Evolutionary conservation across 768 basidiomycete species (phyloP), one percentile per base, ranked within the genome.

Genomic region (Pleurotus giganteus): DNA sequence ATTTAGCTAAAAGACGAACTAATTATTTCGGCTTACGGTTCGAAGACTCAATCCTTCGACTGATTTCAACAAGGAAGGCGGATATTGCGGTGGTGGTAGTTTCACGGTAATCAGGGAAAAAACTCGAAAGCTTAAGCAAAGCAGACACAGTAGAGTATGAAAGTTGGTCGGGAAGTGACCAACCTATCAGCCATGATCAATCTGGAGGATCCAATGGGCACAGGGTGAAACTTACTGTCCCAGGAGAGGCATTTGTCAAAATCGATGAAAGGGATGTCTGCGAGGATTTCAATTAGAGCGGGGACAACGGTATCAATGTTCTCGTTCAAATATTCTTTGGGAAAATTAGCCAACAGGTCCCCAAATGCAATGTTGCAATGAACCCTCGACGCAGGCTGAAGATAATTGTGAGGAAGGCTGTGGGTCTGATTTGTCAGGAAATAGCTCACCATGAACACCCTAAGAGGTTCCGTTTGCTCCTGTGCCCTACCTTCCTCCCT

Each of bases 301-400:
- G 81, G 76, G 41, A 90, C 70, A 19, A 87, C 61, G 15, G 74
- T 75, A 59, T 80, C 76, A 39, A 81, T 75, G 26, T 78, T 78
- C n/a, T 72, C 69, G 9, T 65, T 66, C 27, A 88, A 75, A 60
- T 82, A 78, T 5, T 68, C 63, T 34, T 83, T 73, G 0, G 86
- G 76, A 57, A 86, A 80, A 63, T 85, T 85, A 53, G 84, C 70
- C 15, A 89, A 81, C 50, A 92, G 76, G 63, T 92, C 85, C 32
- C 88, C 90, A 60, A 92, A 94, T 1, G 90, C 89, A 57, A 91
- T 87, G 59, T 88, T 89, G 70, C 86, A 89, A 60, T 90, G 88
- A 12, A 85, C 82, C 53, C 83, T 76, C 2, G 88, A 86, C 9
- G 83, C 81, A 17, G 88, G 72, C 91, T 94, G 56, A 4, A 26